Base-by-base conservation (phyloP, 805 yeast species). In the Kurtzmaniella fragi region DNA sequence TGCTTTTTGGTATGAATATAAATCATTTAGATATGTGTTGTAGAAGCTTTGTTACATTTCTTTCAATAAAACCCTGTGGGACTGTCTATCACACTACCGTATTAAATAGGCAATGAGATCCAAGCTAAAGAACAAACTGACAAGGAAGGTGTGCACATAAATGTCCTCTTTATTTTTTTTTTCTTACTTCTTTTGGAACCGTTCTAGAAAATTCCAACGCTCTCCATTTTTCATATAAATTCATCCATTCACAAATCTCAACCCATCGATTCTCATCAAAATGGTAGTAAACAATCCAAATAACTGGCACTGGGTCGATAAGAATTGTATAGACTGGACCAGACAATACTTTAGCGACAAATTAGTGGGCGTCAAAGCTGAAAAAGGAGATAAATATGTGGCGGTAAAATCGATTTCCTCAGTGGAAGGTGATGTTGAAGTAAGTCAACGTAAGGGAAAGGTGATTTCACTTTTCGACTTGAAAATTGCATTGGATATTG, bases 251-350 rank as follows among this genome's bases (percentile, higher is more conserved):
- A 20, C 25, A 20, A 20, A 20, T 8, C 8, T 20, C 7, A 20
- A 20, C 8, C 8, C 25, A 20, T 8, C 8, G 25, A 8, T 5
- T 20, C 5, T 8, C 5, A 20, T 20, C 9, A 53, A 39, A 29
- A 91, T 91, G 97, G 97, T 86, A 31, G 90, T 93, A 26, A 84
- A 88, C 65, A 93, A 91, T 73, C 98, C 98, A 30, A 93, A 93
- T 64, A 91, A 91, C 68, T 91, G 99, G 99, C 99, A 93, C 73
- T 93, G 98, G 98, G 97, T 90, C 46, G 97, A 91, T 66, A 91
- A 91, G 63, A 93, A 93, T 71, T 93, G 99, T 67, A 75, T 91
- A 41, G 82, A 78, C 41, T 93, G 99, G 99, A 75, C 96, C 10
- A 78, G 78, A 44, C 71, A 75, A 31, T 91, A 91, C 61, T 86